Evolutionary conservation across 352 stramenopile species (phyloP).

Genomic region (Phytophthora pistaciae): DNA sequence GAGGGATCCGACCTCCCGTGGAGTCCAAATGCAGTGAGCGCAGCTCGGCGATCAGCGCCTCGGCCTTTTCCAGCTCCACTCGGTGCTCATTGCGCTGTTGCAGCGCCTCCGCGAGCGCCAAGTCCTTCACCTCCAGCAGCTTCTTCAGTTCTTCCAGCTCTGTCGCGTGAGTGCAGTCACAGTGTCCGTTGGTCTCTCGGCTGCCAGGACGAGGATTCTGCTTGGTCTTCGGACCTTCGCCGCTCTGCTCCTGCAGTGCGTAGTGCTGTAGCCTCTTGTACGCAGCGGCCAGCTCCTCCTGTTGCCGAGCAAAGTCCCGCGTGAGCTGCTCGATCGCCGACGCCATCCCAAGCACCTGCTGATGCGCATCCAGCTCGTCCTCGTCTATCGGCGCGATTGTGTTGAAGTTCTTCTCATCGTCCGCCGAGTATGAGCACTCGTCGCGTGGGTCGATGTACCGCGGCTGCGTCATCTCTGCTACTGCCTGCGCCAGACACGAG

Average conservation of each 20-base stretch:
- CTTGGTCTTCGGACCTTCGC: not conserved
- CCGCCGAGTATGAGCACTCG: not conserved
- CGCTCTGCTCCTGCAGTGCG: slow-evolving; percentile 16
- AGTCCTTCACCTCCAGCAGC: slow-evolving; percentile 63
- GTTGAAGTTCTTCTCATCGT: slow-evolving; percentile 6
- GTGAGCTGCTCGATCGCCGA: slow-evolving; percentile 68
- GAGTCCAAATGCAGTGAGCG: slow-evolving; percentile 38
- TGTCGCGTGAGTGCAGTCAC: slow-evolving; percentile 38
- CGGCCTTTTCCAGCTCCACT: slow-evolving; percentile 54
- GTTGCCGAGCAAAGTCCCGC: slow-evolving; percentile 63
- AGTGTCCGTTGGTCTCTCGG: not conserved
- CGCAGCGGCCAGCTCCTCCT: slow-evolving; percentile 57
- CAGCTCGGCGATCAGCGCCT: slow-evolving; percentile 50
- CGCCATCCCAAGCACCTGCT: slow-evolving; percentile 75
- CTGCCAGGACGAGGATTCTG: slow-evolving; percentile 2
- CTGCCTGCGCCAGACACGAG: not conserved
- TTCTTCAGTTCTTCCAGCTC: slow-evolving; percentile 48
- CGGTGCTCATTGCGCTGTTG: slow-evolving; percentile 68
- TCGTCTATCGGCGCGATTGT: slow-evolving; percentile 15
- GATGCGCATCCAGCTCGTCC: slow-evolving; percentile 55
- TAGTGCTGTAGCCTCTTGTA: slow-evolving; percentile 71
- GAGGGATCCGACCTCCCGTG: slow-evolving; percentile 23
- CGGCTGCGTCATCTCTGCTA: slow-evolving; percentile 22
- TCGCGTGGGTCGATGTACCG: slow-evolving; percentile 15
- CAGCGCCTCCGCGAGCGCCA: slow-evolving; percentile 60